A percentile compares a stretch with the other conserved stretches of the same genome.
These are phyloP conservation scores for Tuctoria greenei DNA, from an alignment of 176 grass and related monocot species.

Conservation along the genomic window DNA sequence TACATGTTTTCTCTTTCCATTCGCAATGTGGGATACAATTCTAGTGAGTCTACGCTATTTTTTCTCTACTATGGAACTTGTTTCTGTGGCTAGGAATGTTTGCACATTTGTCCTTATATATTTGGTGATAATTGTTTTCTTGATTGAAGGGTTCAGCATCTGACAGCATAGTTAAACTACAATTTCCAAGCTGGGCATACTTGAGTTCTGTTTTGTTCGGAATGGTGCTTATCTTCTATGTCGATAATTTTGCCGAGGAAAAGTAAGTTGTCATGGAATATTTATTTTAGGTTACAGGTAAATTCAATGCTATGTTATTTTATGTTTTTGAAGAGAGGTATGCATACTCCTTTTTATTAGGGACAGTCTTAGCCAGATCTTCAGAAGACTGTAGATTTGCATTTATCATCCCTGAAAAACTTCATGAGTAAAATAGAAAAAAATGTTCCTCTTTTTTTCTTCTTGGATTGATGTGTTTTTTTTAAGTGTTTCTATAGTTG, in stretches of 20 bases:
- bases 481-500: not conserved
- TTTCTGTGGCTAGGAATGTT: slow-evolving; percentile 26
- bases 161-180: slow-evolving; percentile 90
- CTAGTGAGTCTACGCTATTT: slow-evolving; percentile 61
- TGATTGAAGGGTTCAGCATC: slow-evolving; percentile 70
- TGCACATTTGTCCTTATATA: slow-evolving; percentile 17
- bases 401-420: slow-evolving; percentile 9
- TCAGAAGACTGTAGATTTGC: slow-evolving; percentile 13
- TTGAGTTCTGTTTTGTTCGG: slow-evolving; percentile 84
- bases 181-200: slow-evolving; percentile 92
- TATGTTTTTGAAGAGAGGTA: not conserved
- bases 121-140: slow-evolving; percentile 36
- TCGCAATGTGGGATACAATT: slow-evolving; percentile 99
- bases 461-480: slow-evolving; percentile 18
- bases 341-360: slow-evolving; percentile 18
- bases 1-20: slow-evolving; percentile 96
- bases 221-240: slow-evolving; percentile 90
- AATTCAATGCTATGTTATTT: not conserved
- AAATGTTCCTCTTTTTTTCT: not conserved
- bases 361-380: not conserved
- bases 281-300: slow-evolving; percentile 1
- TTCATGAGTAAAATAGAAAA: slow-evolving; percentile 4
- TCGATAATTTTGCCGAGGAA: slow-evolving; percentile 94
- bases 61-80: slow-evolving; percentile 9
- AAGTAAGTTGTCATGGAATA: slow-evolving; percentile 43